Evolutionary conservation across 257 asterid species (phyloP), one percentile per base, ranked within the genome.

Genomic region (Petunia secreta): DNA sequence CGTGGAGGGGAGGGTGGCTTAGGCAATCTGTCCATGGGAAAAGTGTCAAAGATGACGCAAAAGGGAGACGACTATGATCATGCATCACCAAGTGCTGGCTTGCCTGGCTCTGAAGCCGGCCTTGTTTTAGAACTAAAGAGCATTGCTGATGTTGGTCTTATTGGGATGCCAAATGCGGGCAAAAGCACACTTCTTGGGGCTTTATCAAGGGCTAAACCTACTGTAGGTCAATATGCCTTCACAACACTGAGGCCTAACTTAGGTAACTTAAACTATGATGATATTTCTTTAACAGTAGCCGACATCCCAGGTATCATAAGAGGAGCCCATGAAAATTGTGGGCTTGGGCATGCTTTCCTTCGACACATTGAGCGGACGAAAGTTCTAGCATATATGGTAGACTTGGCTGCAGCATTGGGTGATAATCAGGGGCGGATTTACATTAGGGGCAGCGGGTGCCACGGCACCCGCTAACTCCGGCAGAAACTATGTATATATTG

Each of bases 141-240:
- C 80, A 93, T 93, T 58, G 98, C 97, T 52, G 99, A 95, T 54
- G 96, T 95, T 80, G 99, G 98, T 81, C 93, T 95, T 53, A 97
- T 95, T 6, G 99, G 97, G 68, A 91, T 96, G 91, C 99, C 99
- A 13, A 95, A 94, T 84, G 97, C 98, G 3, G 98, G 98, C 34
- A 96, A 93, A 87, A 96, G 98, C 88, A 96, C 98, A 63, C 96
- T 96, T 80, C 97, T 96, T 11, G 97, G 98, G 10, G 96, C 98
- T 10, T 73, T 92, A 76, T 96, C 98, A 15, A 86, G 94, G 86
- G 99, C 99, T 78, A 90, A 76, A 85, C 99, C 98, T 41, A 44
- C 83, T 16, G 90, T 96, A 9, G 98, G 97, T 77, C 91, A 96
- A 82, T 96, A 91, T 83, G 97, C 99, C 54, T 94, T 96, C 95